A percentile compares a stretch with the other conserved stretches of the same genome.
These are phyloP conservation scores for Dictyostelium intermedium DNA, from an alignment of 78 protist genomes.

Conservation along the genomic window DNA sequence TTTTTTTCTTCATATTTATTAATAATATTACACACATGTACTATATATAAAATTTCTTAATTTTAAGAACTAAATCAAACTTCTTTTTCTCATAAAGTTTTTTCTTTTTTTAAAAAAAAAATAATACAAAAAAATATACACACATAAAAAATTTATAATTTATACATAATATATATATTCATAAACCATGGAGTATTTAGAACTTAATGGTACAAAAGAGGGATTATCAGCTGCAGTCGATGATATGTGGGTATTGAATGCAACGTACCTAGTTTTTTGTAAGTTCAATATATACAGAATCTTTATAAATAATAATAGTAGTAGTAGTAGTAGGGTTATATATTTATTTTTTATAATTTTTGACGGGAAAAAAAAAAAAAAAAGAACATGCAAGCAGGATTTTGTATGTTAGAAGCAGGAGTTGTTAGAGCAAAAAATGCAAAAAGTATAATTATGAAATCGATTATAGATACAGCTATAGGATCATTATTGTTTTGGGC, in stretches of 20 bases:
- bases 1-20: neutral
- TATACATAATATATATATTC: neutral
- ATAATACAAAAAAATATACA: neutral
- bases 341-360: no score
- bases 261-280: constrained; percentile 67
- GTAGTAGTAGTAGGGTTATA: no score
- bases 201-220: constrained; percentile 18
- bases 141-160: neutral
- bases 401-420: constrained; percentile 92
- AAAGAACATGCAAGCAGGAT: constrained; percentile 90
- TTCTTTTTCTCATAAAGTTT: neutral
- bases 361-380: neutral
- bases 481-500: constrained; percentile 81
- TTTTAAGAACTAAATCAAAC: neutral
- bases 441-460: constrained; percentile 77
- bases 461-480: constrained; percentile 66
- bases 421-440: constrained; percentile 86
- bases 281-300: neutral
- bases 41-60: neutral
- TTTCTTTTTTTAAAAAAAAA: no score
- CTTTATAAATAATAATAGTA: neutral
- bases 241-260: constrained; percentile 75
- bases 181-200: constrained; percentile 60
- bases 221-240: constrained; percentile 52
- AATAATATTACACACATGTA: neutral